phyloP scores from a whole-genome alignment of 768 basidiomycete genomes.

The Russula abietina region DNA sequence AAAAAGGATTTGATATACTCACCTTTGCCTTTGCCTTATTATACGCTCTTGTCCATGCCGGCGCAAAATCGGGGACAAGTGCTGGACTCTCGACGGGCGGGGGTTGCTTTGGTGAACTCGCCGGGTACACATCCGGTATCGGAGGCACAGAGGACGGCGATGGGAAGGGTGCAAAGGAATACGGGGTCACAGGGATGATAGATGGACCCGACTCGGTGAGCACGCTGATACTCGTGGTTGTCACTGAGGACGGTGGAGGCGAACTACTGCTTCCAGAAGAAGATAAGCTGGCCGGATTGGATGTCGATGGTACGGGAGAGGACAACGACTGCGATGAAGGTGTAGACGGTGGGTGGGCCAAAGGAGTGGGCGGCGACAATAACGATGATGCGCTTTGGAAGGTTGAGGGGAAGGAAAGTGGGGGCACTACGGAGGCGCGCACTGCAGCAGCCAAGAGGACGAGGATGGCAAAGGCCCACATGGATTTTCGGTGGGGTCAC shows the following conservation, averaged over 20 bases:
- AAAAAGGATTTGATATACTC: not conserved
- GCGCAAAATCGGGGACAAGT: constrained; percentile 42
- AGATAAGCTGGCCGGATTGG: constrained; percentile 4
- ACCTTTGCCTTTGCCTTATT: constrained; percentile 44
- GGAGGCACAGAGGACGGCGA: constrained; percentile 43
- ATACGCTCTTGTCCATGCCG: constrained; percentile 54
- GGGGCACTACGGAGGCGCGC: not conserved
- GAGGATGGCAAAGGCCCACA: not conserved
- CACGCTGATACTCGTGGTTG: constrained; percentile 1
- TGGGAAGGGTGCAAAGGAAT: constrained; percentile 17
- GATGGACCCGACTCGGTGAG: constrained; percentile 10
- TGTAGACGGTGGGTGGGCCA: constrained; percentile 2
- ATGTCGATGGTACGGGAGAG: not conserved
- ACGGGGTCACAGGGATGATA: constrained; percentile 11
- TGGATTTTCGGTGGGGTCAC: not conserved
- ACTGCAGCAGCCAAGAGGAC: constrained; percentile 8
- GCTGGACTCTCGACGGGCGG: constrained; percentile 43
- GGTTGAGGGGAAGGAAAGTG: not conserved
- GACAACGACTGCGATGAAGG: not conserved
- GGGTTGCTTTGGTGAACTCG: constrained; percentile 49
- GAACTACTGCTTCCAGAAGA: not conserved
- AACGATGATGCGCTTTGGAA: not conserved
- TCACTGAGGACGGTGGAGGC: not conserved
- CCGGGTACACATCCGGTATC: constrained; percentile 47
- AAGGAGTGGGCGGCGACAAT: not conserved